Base-by-base conservation (phyloP, 2,329 filamentous ascomycete species). In the Trichoderma oligosporum region DNA sequence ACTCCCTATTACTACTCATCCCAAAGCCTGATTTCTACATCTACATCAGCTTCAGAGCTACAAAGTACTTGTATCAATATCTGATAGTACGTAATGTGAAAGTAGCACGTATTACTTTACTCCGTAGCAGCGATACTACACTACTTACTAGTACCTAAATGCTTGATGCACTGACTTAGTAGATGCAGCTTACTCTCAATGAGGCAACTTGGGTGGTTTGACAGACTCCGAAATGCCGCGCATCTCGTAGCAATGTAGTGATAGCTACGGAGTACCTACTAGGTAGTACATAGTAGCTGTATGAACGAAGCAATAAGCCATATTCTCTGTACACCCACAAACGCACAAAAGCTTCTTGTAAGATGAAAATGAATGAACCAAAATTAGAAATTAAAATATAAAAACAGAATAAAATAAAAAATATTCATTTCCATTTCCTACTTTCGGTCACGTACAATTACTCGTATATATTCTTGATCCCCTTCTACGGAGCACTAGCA, bases 201-300 rank as follows among this genome's bases (percentile, higher is more conserved):
- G 31, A 55, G 31, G 31, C 24, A 24, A 29, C 52, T 55, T 31
- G 41, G 52, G n/a, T 38, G 31, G 25, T 46, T 45, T 44, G 20
- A 36, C 27, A 54, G 20, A 20, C 51, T 35, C 33, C 18, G 36
- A 22, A 44, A 53, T 45, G 27, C 39, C 9, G 35, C 29, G 31
- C 39, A 27, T 20, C 29, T 18, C 7, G 14, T 27, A 20, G 27
- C 14, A 24, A 33, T 22, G n/a, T 14, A n/a, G 8, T 6, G 27
- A 11, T 31, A 31, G 27, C 6, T 31, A 31, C 27, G 27, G 11
- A 31, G 27, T 31, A 31, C 27, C 27, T n/a, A n/a, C n/a, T n/a
- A n/a, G n/a, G n/a, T n/a, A n/a, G n/a, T n/a, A n/a, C n/a, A n/a
- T n/a, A n/a, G n/a, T n/a, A n/a, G n/a, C n/a, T n/a, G n/a, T n/a